These are phyloP conservation scores for Ganoderma lucidum DNA, from an alignment of 1,284 basidiomycete genomes.

Conservation along the genomic window DNA sequence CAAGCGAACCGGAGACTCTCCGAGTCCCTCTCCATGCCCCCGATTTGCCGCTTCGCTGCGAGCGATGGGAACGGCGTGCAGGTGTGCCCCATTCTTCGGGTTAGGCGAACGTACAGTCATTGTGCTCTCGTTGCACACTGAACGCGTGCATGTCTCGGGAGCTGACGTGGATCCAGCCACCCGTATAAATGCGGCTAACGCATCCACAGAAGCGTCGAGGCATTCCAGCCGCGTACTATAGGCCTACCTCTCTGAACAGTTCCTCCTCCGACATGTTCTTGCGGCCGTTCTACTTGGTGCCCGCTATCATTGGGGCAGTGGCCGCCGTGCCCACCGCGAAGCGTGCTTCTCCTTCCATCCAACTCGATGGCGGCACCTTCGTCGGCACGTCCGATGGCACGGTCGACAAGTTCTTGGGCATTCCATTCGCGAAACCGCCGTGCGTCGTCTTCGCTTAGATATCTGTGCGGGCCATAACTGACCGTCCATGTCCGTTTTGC, in stretches of 20 bases:
- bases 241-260: not conserved
- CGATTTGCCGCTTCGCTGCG: not conserved
- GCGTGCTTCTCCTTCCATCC: conserved; percentile 29
- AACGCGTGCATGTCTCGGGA: not conserved
- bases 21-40: not conserved
- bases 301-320: conserved; percentile 11
- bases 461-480: not conserved
- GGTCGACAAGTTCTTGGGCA: conserved; percentile 36
- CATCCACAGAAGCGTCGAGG: not conserved
- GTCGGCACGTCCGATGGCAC: conserved; percentile 32
- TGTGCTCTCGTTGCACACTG: not conserved
- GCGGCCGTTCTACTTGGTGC: conserved; percentile 21
- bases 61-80: not conserved
- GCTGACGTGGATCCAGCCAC: not conserved
- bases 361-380: conserved; percentile 37
- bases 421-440: conserved; percentile 41
- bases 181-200: not conserved
- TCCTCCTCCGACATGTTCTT: conserved; percentile 22
- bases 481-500: not conserved
- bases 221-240: not conserved
- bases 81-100: not conserved
- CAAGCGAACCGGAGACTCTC: not conserved
- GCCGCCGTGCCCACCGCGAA: conserved; percentile 20
- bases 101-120: not conserved
- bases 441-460: conserved; percentile 21